Conservation (phyloP, 192 early-diverging fungal species). For the Anaeromyces robustus region DNA sequence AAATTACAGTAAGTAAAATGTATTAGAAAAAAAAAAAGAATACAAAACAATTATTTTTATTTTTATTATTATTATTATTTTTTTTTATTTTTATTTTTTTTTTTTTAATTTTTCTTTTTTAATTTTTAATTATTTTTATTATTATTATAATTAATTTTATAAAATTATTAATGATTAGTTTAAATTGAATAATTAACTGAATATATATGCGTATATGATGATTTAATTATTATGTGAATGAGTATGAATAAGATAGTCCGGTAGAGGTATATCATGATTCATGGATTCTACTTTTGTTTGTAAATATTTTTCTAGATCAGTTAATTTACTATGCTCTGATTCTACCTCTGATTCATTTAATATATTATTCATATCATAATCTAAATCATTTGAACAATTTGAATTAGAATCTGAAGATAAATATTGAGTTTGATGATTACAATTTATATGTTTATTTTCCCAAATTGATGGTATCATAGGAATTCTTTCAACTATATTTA, state of each 20-base stretch:
- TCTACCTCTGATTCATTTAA: slow-evolving; percentile 8
- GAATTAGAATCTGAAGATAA: not conserved
- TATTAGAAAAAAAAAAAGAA: no score
- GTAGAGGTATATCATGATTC: not conserved
- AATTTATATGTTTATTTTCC: not conserved
- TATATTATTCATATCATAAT: not conserved
- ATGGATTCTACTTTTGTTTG: not conserved
- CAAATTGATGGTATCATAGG: slow-evolving; percentile 67
- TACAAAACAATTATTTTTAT: no score
- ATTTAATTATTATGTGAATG: no score
- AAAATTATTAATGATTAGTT: no score
- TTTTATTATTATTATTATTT: no score
- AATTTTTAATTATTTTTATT: no score
- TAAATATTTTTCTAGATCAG: not conserved
- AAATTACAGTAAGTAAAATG: no score
- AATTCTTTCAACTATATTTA: slow-evolving; percentile 65
- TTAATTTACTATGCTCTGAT: not conserved
- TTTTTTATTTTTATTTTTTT: no score
- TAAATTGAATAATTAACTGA: no score
- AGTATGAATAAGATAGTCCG: not conserved
- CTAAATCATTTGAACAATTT: not conserved
- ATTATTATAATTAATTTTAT: no score
- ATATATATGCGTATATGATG: no score
- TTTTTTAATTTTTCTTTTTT: no score
- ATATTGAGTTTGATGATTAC: not conserved